Evolutionary conservation across 148 eudicot species (phyloP).

Genomic region (Cornus florida): DNA sequence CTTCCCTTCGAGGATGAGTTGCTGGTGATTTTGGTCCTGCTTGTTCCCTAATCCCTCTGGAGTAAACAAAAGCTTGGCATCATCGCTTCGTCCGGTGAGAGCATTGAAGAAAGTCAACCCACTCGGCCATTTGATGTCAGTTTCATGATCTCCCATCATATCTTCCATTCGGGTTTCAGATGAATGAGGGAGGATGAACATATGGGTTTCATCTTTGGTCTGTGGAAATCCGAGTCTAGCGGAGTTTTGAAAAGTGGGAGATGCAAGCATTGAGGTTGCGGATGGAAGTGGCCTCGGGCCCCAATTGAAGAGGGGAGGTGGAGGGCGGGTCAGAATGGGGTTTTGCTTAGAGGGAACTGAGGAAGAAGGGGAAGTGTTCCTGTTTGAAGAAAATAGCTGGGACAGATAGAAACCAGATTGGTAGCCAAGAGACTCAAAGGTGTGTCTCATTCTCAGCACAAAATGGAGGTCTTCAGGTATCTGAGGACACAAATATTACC

Average conservation of each 20-base stretch:
- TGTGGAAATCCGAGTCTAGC: constrained; percentile 46
- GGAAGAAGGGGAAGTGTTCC: constrained; percentile 52
- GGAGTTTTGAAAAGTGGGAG: constrained; percentile 64
- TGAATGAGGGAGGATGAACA: constrained; percentile 78
- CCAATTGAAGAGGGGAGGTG: constrained; percentile 74
- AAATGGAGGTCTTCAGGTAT: constrained; percentile 96
- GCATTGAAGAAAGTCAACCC: constrained; percentile 81
- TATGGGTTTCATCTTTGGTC: constrained; percentile 73
- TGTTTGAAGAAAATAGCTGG: constrained; percentile 76
- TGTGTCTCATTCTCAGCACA: constrained; percentile 92
- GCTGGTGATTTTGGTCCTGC: constrained; percentile 28
- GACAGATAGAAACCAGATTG: constrained; percentile 94
- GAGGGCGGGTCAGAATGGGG: constrained; percentile 49
- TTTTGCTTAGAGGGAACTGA: constrained; percentile 56
- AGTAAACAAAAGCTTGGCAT: constrained; percentile 66
- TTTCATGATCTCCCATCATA: constrained; percentile 68
- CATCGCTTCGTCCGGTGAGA: constrained; percentile 72
- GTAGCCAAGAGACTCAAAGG: constrained; percentile 81
- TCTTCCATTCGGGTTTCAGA: constrained; percentile 62
- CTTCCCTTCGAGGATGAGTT: not conserved
- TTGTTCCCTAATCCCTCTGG: constrained; percentile 61
- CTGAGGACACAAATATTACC: constrained; percentile 29
- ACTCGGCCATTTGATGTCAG: constrained; percentile 89
- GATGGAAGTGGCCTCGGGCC: constrained; percentile 55
- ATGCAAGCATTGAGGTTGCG: constrained; percentile 36